These are phyloP conservation scores for Ophiostoma ulmi DNA, from an alignment of 2,329 filamentous ascomycete species.

Conservation along the genomic window DNA sequence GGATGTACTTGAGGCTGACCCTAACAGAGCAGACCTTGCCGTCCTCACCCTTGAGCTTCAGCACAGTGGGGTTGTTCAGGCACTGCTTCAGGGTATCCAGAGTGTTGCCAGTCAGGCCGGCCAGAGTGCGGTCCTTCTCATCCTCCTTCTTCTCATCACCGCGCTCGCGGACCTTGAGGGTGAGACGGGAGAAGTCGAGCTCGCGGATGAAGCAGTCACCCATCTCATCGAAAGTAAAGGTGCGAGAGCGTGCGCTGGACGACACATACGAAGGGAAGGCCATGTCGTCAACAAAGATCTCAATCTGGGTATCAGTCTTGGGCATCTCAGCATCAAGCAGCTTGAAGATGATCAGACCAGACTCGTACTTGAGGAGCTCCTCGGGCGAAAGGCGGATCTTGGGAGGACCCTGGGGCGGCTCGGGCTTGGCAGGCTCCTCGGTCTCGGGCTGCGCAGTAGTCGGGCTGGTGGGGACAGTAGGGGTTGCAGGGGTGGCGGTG, in stretches of 20 bases:
- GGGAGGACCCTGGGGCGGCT: slow-evolving; percentile 51
- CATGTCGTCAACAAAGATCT: slow-evolving; percentile 92
- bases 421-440: slow-evolving; percentile 32
- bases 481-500: slow-evolving; percentile 34
- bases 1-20: slow-evolving; percentile 90
- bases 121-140: slow-evolving; percentile 65
- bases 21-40: slow-evolving; percentile 74
- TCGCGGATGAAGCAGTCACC: slow-evolving; percentile 95
- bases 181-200: slow-evolving; percentile 92
- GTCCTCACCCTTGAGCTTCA: slow-evolving; percentile 73
- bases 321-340: slow-evolving; percentile 84
- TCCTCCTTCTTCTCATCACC: slow-evolving; percentile 62
- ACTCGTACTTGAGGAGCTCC: slow-evolving; percentile 80
- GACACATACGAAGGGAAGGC: slow-evolving; percentile 84
- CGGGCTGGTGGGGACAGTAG: slow-evolving; percentile 11
- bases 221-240: slow-evolving; percentile 79
- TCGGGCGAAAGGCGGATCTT: slow-evolving; percentile 75
- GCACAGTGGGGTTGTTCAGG: slow-evolving; percentile 80
- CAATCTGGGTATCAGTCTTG: slow-evolving; percentile 68
- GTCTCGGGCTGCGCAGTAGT: slow-evolving; percentile 2
- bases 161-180: slow-evolving; percentile 78
- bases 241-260: slow-evolving; percentile 63
- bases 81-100: slow-evolving; percentile 83
- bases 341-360: slow-evolving; percentile 89
- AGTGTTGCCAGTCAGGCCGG: slow-evolving; percentile 78